Percentiles rank a stretch among this genome's conserved stretches.
phyloP scores from a whole-genome alignment of 2,329 filamentous ascomycete species.

The Colletotrichum aenigma region DNA sequence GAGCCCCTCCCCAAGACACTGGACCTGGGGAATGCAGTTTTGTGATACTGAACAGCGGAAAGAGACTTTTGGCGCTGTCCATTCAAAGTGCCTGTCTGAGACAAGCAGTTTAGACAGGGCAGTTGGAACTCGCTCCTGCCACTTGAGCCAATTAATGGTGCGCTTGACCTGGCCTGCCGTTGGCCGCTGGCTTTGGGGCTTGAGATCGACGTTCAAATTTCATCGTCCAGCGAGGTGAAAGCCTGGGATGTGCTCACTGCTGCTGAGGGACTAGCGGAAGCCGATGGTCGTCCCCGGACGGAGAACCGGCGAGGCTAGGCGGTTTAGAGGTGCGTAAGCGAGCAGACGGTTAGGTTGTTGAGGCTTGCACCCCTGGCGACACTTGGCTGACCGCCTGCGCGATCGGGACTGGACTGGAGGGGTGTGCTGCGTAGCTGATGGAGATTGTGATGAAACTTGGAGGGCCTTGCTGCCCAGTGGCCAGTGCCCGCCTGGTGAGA shows the following conservation, averaged over 20 bases:
- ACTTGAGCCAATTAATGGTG: not conserved
- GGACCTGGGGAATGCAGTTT: not conserved
- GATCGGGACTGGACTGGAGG: not conserved
- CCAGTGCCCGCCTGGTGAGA: not conserved
- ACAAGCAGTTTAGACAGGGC: conserved; percentile 2
- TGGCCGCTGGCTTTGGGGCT: not conserved
- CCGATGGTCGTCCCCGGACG: conserved; percentile 14
- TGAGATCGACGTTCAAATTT: not conserved
- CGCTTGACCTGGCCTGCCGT: not conserved
- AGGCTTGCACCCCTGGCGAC: conserved; percentile 15
- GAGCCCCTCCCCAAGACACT: not conserved
- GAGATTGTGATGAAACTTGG: not conserved
- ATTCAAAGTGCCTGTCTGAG: not conserved
- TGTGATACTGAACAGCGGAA: not conserved
- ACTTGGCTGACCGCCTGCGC: conserved; percentile 11
- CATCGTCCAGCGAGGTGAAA: not conserved
- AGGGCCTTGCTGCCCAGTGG: not conserved
- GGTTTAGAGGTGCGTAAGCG: conserved; percentile 19
- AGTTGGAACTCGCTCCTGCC: not conserved
- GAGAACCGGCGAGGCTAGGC: conserved; percentile 18
- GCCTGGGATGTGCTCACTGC: not conserved
- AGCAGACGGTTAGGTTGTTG: conserved; percentile 19
- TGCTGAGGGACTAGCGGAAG: conserved; percentile 1
- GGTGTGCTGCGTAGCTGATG: not conserved
- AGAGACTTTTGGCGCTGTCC: conserved; percentile 5